phyloP scores from a whole-genome alignment of 495 filamentous ascomycete species.

The Filosporella fistucella region DNA sequence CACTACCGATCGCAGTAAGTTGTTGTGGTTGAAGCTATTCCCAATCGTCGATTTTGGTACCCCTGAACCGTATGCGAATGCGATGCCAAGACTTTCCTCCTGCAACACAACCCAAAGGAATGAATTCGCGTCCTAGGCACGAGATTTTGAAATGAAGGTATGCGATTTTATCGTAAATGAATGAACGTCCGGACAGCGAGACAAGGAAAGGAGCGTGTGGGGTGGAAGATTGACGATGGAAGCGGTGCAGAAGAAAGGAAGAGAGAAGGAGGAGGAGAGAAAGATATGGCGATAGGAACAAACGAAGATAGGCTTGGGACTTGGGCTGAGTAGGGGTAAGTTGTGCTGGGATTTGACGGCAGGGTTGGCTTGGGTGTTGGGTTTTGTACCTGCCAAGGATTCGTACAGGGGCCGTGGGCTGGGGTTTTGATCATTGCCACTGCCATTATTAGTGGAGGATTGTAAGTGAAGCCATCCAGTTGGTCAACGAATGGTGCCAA shows the following conservation, averaged over 20 bases:
- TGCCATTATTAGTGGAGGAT: no score
- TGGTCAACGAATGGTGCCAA: no score
- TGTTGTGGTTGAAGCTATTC: constrained; percentile 1
- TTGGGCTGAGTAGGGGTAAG: background rate
- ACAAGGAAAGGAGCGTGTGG: constrained; percentile 11
- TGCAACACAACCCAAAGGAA: constrained; percentile 4
- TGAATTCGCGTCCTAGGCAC: constrained; percentile 20
- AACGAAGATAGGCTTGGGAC: constrained; percentile 1
- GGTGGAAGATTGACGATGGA: background rate
- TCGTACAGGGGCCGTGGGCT: no score
- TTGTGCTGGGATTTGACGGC: background rate
- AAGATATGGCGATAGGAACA: background rate
- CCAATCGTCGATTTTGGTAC: background rate
- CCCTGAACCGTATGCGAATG: background rate
- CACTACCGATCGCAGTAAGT: background rate
- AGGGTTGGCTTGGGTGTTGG: no score
- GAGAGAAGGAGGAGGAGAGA: background rate
- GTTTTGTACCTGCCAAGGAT: constrained; percentile 1
- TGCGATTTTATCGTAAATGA: constrained; percentile 12
- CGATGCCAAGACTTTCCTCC: no score
- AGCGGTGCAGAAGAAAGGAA: constrained; percentile 1
- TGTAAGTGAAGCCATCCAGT: no score
- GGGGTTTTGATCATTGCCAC: background rate
- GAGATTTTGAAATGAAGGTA: constrained; percentile 11
- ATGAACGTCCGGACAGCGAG: background rate